phyloP scores from a whole-genome alignment of 2,329 filamentous ascomycete genomes.

The Lasiodiplodia hormozganensis region DNA sequence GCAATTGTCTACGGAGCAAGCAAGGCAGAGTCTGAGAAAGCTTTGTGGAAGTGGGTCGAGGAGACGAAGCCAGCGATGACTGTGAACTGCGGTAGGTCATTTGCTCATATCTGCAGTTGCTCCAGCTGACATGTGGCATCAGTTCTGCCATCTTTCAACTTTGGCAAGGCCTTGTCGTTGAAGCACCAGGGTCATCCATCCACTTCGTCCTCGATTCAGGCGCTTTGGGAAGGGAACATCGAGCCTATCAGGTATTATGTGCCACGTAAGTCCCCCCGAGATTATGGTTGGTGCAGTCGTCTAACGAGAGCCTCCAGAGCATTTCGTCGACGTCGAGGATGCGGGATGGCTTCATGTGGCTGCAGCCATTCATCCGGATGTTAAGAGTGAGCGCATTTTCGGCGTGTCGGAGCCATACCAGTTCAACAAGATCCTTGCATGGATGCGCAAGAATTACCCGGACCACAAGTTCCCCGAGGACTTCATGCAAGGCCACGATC shows the following conservation, averaged over 20 bases:
- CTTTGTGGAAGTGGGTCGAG: conserved; percentile 52
- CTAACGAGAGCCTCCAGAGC: conserved; percentile 24
- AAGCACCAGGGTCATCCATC: conserved; percentile 33
- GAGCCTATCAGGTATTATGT: background rate
- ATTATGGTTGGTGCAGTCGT: background rate
- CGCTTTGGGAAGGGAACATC: conserved; percentile 31
- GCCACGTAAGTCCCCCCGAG: conserved; percentile 7
- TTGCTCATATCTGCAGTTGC: background rate
- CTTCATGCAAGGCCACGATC: conserved; percentile 18
- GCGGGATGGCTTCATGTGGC: conserved; percentile 35
- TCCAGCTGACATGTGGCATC: background rate
- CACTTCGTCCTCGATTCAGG: conserved; percentile 30
- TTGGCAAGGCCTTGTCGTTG: conserved; percentile 31
- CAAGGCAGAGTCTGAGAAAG: conserved; percentile 52
- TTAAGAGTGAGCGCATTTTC: conserved; percentile 33
- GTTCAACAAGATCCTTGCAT: conserved; percentile 32
- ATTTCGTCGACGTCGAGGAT: conserved; percentile 35
- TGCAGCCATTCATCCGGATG: conserved; percentile 32
- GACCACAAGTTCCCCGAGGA: conserved; percentile 13
- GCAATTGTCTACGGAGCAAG: conserved; percentile 49
- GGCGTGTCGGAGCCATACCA: conserved; percentile 30
- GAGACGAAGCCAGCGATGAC: conserved; percentile 50
- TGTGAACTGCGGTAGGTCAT: conserved; percentile 42
- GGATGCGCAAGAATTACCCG: conserved; percentile 27
- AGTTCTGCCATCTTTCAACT: conserved; percentile 30